These are phyloP conservation scores for Detonula confervacea DNA, from an alignment of 352 stramenopile genomes.

Conservation along the genomic window DNA sequence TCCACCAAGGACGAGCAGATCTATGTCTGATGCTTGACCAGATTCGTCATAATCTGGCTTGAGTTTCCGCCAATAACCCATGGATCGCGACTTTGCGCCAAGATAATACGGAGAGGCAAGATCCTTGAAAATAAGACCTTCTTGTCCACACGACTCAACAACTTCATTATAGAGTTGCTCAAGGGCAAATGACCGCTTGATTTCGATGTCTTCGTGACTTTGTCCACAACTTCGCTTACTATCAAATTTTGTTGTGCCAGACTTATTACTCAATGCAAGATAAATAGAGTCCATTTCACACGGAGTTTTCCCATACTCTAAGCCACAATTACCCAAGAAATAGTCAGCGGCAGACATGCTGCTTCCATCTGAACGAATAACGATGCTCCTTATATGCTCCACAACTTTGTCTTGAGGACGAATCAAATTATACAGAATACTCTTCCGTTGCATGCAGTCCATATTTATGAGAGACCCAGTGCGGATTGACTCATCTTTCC, in stretches of 20 bases:
- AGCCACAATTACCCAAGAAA: conserved; percentile 50
- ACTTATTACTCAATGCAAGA: conserved; percentile 35
- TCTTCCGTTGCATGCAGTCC: conserved; percentile 67
- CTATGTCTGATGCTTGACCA: conserved; percentile 62
- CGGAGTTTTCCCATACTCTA: conserved; percentile 42
- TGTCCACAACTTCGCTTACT: conserved; percentile 29
- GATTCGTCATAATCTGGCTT: conserved; percentile 80
- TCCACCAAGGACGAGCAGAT: conserved; percentile 78
- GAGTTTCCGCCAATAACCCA: conserved; percentile 81
- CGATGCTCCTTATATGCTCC: conserved; percentile 68
- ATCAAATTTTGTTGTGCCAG: conserved; percentile 38
- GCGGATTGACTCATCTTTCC: conserved; percentile 33
- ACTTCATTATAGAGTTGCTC: conserved; percentile 75
- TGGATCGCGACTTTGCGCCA: conserved; percentile 41
- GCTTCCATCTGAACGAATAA: conserved; percentile 79
- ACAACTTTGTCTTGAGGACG: conserved; percentile 67
- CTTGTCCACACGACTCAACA: conserved; percentile 68
- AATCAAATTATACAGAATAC: conserved; percentile 80
- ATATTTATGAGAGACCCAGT: conserved; percentile 77
- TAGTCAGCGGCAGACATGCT: conserved; percentile 65
- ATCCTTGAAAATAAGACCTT: conserved; percentile 85
- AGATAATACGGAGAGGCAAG: conserved; percentile 77
- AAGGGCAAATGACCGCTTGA: conserved; percentile 56
- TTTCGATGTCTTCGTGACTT: conserved; percentile 69
- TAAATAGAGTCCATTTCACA: conserved; percentile 69